Evolutionary conservation across 192 early-diverging fungal genomes (phyloP), one percentile per base, ranked within the genome.

Genomic region (Entomortierella beljakovae): DNA sequence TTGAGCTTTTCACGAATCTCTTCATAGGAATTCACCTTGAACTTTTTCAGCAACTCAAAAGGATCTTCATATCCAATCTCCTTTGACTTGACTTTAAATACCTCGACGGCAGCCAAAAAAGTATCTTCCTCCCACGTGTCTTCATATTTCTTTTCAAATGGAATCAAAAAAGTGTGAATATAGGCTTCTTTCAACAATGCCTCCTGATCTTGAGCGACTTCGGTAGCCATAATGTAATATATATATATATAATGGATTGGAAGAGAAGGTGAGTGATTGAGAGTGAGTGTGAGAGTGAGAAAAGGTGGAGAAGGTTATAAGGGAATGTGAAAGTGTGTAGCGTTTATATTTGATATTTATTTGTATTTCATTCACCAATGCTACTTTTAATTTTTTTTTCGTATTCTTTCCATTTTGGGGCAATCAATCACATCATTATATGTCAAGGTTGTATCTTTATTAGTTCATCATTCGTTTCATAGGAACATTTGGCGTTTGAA

Each of bases 81-180:
- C 25, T 61, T 64, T 54, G 62, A 26, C 26, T 65, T 52, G 35
- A 34, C 37, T 57, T 79, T 79, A 57, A 70, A 79, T 1, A 8
- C 18, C 22, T 79, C 68, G 28, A 79, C 75, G 0, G 75, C 75
- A 6, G 61, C 62, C 75, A 56, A 70, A 42, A 48, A 79, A 16
- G 48, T 33, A 0, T 79, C 68, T 31, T 79, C 75, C 10, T 70
- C 67, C 75, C 75, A 79, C 9, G 57, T 49, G 50, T 79, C 67
- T 7, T 68, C 72, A 34, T 79, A 69, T 34, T 61, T 70, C 1
- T 65, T 57, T 6, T 35, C 31, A 16, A 79, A 61, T 9, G 75
- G 75, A 0, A 13, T 32, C 16, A 32, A 11, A 32, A 79, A 26
- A 22, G 61, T 54, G 4, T 61, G n/a, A 20, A 53, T 18, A 22